These are phyloP conservation scores for Aureobasidium sp. DNA, from an alignment of 2,329 filamentous ascomycete genomes.

Conservation along the genomic window DNA sequence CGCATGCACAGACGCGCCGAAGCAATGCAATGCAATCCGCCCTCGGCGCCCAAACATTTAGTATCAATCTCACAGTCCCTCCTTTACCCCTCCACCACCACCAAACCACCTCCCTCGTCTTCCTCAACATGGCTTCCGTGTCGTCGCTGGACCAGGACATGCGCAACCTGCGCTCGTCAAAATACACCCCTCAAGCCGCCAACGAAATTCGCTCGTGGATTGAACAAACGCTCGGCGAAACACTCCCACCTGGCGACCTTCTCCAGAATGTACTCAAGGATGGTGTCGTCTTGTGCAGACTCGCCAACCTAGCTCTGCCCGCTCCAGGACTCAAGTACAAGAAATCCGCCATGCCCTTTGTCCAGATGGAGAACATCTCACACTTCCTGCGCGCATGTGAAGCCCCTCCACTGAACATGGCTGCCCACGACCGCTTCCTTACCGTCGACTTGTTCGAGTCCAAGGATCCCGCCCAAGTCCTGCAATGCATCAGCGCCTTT, in stretches of 20 bases:
- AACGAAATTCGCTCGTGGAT: constrained; percentile 83
- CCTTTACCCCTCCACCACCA: constrained; percentile 8
- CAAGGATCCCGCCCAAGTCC: constrained; percentile 91
- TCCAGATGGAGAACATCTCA: constrained; percentile 99
- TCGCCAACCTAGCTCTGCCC: constrained; percentile 71
- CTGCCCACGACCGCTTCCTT: constrained; percentile 89
- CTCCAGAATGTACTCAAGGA: constrained; percentile 76
- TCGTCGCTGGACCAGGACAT: constrained; percentile 90
- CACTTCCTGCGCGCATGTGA: constrained; percentile 89
- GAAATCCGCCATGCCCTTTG: constrained; percentile 88
- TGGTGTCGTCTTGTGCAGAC: constrained; percentile 85
- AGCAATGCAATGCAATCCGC: neutral
- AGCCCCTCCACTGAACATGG: constrained; percentile 72
- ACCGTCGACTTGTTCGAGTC: constrained; percentile 93
- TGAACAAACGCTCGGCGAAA: constrained; percentile 67
- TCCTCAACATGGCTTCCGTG: constrained; percentile 71
- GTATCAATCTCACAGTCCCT: neutral
- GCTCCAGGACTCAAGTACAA: constrained; percentile 82
- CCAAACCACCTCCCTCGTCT: neutral
- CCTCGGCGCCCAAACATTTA: neutral
- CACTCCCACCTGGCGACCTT: constrained; percentile 63
- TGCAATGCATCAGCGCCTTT: constrained; percentile 87
- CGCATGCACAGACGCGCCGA: constrained; percentile 8
- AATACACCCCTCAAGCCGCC: constrained; percentile 85
- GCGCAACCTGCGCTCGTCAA: constrained; percentile 81